phyloP scores from a whole-genome alignment of 2,329 filamentous ascomycete species.

The Aspergillus chevalieri region DNA sequence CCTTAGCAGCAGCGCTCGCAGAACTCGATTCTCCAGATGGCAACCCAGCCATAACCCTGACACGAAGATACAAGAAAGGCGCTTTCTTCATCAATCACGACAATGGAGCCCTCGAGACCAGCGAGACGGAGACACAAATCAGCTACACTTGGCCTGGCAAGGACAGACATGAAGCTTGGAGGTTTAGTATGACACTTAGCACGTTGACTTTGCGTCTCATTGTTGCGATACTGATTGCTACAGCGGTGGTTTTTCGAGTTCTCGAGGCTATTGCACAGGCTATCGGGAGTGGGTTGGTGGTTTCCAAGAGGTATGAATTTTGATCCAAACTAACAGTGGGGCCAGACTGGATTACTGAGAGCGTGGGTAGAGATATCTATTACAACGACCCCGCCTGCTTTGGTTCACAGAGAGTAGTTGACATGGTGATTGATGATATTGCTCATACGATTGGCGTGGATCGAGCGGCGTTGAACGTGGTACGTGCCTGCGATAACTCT shows the following conservation, averaged over 20 bases:
- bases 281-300: conserved; percentile 40
- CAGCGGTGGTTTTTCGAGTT: conserved; percentile 52
- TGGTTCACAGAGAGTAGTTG: conserved; percentile 51
- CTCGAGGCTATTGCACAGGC: conserved; percentile 51
- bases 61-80: conserved; percentile 15
- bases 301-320: conserved; percentile 50
- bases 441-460: conserved; percentile 54
- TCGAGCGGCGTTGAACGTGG: conserved; percentile 52
- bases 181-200: conserved; percentile 28
- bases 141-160: conserved; percentile 52
- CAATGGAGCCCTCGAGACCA: conserved; percentile 23
- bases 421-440: conserved; percentile 56
- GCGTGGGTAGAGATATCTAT: conserved; percentile 51
- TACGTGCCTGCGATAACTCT: conserved; percentile 25
- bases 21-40: conserved; percentile 23
- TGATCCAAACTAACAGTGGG: not conserved
- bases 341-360: not conserved
- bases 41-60: conserved; percentile 23
- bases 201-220: not conserved
- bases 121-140: conserved; percentile 12
- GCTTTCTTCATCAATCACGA: conserved; percentile 23
- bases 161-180: conserved; percentile 52
- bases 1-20: conserved; percentile 19
- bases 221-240: not conserved
- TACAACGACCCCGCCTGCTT: conserved; percentile 58